Evolutionary conservation across 2,329 filamentous ascomycete species (phyloP).

Genomic region (Fusarium beomiforme): DNA sequence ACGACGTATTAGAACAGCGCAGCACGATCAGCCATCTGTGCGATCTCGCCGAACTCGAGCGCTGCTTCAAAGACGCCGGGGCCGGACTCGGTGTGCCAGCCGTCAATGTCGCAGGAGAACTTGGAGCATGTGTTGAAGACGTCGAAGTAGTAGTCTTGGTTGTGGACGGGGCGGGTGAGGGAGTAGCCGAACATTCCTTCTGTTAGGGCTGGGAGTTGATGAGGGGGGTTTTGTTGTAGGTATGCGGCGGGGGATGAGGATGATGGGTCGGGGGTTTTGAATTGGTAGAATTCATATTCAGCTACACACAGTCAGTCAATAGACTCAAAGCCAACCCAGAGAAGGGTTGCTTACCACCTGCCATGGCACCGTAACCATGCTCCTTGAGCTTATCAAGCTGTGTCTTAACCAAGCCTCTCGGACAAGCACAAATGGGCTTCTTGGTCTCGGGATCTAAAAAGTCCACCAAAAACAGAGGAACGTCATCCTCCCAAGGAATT

Average conservation of each 20-base stretch:
- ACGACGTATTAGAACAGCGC: conserved; percentile 95
- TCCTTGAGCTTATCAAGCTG: conserved; percentile 73
- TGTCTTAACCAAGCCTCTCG: conserved; percentile 77
- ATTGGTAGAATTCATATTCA: conserved; percentile 96
- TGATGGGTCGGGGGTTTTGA: conserved; percentile 70
- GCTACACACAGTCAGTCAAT: conserved; percentile 60
- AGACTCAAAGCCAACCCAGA: too few species aligned
- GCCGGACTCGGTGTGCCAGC: conserved; percentile 95
- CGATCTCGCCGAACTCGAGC: conserved; percentile 88
- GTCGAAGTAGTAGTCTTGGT: conserved; percentile 91
- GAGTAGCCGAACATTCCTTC: conserved; percentile 98
- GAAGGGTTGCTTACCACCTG: conserved; percentile 73
- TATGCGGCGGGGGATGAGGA: conserved; percentile 77
- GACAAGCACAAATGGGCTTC: conserved; percentile 78
- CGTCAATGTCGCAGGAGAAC: conserved; percentile 86
- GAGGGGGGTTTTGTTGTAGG: conserved; percentile 76
- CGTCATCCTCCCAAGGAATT: conserved; percentile 90
- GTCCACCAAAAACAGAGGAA: conserved; percentile 85
- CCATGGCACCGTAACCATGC: conserved; percentile 84
- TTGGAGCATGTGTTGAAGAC: conserved; percentile 82
- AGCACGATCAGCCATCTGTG: conserved; percentile 90
- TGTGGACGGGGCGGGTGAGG: conserved; percentile 85
- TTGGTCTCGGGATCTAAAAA: conserved; percentile 85
- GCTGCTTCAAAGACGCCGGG: conserved; percentile 96
- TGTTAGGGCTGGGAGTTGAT: conserved; percentile 80